phyloP scores from a whole-genome alignment of 805 yeast species.

The Ogataea pini region DNA sequence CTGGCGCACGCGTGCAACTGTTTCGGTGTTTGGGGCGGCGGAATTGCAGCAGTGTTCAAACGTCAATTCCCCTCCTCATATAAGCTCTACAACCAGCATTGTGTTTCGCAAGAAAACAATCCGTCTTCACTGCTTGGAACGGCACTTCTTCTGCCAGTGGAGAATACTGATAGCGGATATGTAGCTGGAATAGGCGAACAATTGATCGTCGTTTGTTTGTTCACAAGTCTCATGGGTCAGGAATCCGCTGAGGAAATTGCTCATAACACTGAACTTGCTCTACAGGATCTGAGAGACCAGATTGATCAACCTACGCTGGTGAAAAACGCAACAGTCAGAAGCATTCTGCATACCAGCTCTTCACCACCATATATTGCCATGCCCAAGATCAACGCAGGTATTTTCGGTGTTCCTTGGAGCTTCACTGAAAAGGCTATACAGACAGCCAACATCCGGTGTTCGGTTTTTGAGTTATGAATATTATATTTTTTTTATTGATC shows the following conservation, averaged over 20 bases:
- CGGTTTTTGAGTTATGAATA: conserved; percentile 47
- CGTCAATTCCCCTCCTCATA: conserved; percentile 58
- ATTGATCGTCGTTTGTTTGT: conserved; percentile 61
- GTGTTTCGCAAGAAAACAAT: conserved; percentile 30
- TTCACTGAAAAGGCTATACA: conserved; percentile 56
- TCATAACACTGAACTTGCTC: conserved; percentile 49
- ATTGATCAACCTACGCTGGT: conserved; percentile 22
- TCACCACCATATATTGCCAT: conserved; percentile 41
- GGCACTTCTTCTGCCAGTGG: conserved; percentile 44
- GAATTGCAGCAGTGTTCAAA: conserved; percentile 65
- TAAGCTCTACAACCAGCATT: conserved; percentile 45
- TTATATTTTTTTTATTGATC: too few species aligned
- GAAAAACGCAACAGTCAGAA: background rate
- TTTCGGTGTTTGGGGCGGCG: conserved; percentile 82
- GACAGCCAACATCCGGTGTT: conserved; percentile 36
- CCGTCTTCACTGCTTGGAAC: conserved; percentile 53
- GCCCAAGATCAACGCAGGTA: conserved; percentile 82
- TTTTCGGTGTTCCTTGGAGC: conserved; percentile 79
- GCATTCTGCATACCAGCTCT: background rate
- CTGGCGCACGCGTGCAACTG: conserved; percentile 83
- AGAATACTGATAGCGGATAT: conserved; percentile 35
- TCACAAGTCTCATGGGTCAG: conserved; percentile 63
- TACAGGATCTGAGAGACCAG: conserved; percentile 47
- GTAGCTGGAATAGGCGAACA: conserved; percentile 26
- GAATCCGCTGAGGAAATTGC: conserved; percentile 50